phyloP scores from a whole-genome alignment of 2,329 filamentous ascomycete species.

The Graphilbum fragrans region DNA sequence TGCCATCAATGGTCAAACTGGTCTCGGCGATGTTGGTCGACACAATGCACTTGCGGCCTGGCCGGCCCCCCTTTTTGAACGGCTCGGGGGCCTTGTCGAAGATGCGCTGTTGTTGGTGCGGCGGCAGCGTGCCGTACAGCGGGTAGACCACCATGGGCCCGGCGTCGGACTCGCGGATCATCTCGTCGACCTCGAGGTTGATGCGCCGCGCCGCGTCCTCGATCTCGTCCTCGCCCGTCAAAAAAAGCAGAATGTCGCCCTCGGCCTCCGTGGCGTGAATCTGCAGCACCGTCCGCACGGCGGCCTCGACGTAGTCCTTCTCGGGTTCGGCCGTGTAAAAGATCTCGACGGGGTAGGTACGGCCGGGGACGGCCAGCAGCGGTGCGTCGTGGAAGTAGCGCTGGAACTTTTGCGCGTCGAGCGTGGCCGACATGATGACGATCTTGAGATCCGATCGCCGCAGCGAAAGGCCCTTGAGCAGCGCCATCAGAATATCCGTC shows the following conservation, averaged over 20 bases:
- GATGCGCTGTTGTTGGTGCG: conserved; percentile 86
- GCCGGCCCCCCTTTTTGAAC: conserved; percentile 60
- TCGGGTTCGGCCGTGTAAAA: conserved; percentile 97
- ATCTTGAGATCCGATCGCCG: conserved; percentile 87
- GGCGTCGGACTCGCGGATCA: conserved; percentile 80
- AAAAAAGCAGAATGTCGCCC: conserved; percentile 85
- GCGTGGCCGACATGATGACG: conserved; percentile 96
- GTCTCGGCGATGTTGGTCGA: conserved; percentile 98
- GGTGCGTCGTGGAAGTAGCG: conserved; percentile 93
- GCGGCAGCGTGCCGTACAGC: conserved; percentile 86
- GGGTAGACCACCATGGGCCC: conserved; percentile 86
- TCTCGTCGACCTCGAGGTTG: conserved; percentile 76
- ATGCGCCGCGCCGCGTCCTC: conserved; percentile 94
- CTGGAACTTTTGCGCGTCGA: conserved; percentile 97
- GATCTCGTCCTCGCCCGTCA: conserved; percentile 97
- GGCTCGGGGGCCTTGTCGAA: conserved; percentile 79
- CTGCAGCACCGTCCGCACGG: conserved; percentile 86
- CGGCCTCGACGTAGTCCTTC: conserved; percentile 91
- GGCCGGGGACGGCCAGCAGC: conserved; percentile 82
- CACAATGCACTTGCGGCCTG: conserved; percentile 88
- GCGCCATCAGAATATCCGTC: conserved; percentile 93
- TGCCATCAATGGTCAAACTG: conserved; percentile 93
- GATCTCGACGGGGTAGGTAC: conserved; percentile 93
- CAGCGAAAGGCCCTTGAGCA: conserved; percentile 79
- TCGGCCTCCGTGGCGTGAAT: conserved; percentile 90